These are phyloP conservation scores for Saccharomycopsis sp. DNA, from an alignment of 805 yeast genomes.

Conservation along the genomic window DNA sequence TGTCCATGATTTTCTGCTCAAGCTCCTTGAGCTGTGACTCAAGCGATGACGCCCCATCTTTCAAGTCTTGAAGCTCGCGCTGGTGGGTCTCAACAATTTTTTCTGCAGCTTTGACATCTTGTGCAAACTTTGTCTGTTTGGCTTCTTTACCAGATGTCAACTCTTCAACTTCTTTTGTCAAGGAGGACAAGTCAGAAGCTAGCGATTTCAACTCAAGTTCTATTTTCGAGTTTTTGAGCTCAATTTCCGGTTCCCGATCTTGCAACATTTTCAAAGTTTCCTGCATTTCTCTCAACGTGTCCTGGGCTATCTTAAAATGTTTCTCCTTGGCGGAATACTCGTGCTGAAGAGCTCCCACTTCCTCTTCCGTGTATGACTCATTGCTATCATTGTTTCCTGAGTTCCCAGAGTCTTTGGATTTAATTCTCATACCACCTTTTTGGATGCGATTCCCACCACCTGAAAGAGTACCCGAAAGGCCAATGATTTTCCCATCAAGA, in stretches of 20 bases:
- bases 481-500: constrained; percentile 83
- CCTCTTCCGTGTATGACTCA: constrained; percentile 39
- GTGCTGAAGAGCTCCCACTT: constrained; percentile 42
- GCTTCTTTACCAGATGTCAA: constrained; percentile 22
- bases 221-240: constrained; percentile 47
- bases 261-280: constrained; percentile 46
- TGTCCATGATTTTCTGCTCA: constrained; percentile 74
- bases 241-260: constrained; percentile 64
- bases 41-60: constrained; percentile 44
- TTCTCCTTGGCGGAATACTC: constrained; percentile 47
- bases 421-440: constrained; percentile 66
- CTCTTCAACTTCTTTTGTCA: constrained; percentile 36
- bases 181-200: constrained; percentile 42
- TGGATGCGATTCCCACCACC: constrained; percentile 81
- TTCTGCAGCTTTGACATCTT: constrained; percentile 32
- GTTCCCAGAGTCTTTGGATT: constrained; percentile 22
- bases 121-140: constrained; percentile 23
- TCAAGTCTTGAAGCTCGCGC: constrained; percentile 37
- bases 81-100: constrained; percentile 29
- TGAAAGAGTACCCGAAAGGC: constrained; percentile 88
- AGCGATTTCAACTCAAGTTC: constrained; percentile 58
- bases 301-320: constrained; percentile 39
- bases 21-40: constrained; percentile 49
- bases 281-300: constrained; percentile 51
- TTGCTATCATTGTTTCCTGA: constrained; percentile 28